Evolutionary conservation across 75 land plant genomes (phyloP), one percentile per base, ranked within the genome.

Genomic region (Adiantum capillusveneris): DNA sequence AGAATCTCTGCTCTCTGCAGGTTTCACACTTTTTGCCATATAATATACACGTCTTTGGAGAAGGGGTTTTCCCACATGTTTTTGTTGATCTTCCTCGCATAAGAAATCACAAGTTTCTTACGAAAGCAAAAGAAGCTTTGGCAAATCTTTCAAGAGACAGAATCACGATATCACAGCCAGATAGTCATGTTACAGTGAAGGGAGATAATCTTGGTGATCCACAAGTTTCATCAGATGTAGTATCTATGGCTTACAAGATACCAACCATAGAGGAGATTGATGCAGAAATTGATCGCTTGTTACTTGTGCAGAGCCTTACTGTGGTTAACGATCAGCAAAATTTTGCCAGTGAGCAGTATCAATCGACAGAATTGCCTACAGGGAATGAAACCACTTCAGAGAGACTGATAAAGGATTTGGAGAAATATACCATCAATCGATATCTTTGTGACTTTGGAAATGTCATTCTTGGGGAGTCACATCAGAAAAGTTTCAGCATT

Each of bases 201-300:
- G 34, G 2, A 11, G 6, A 41, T n/a, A 20, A 31, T n/a, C 12
- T 19, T 31, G 39, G 6, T 5, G 59, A 41, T 36, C 18, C 13
- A 6, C 29, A 58, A 34, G 50, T 6, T 2, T 46, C 50, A 18
- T 46, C 50, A 6, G 50, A n/a, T 2, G 14, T 17, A n/a, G 6
- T 46, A 18, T 5, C 50, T 6, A 2, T 46, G 5, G 6, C 14
- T 2, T 6, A 17, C 14, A 3, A n/a, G 17, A 9, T 9, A 14
- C 22, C 50, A 46, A 46, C 50, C 5, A 19, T 72, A 26, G 75
- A 66, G 19, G 56, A 72, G 7, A 44, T 72, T 29, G 75, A 72
- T 72, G 49, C 70, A n/a, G 75, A 72, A 37, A 59, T 72, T 22
- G 70, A 72, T 29, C 36, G 70, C 2, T 46, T 72, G 20, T 16